phyloP scores from a whole-genome alignment of 2,329 filamentous ascomycete species.

The Paracoccidioides brasiliensis region DNA sequence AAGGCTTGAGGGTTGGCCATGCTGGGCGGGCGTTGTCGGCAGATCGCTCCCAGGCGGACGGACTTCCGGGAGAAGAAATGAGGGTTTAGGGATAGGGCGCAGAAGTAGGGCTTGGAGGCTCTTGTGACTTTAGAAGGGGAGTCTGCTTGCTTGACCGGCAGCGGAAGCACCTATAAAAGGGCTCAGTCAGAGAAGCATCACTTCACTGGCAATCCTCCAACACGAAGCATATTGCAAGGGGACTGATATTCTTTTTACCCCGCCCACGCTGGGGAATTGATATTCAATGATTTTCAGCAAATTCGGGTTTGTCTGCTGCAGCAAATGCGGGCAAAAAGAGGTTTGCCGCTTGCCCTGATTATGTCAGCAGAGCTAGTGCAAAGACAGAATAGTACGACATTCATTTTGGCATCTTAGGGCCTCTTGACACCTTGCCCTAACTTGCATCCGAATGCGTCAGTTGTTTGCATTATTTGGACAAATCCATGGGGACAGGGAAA shows the following conservation, averaged over 20 bases:
- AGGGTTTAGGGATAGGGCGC: conserved; percentile 38
- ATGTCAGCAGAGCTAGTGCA: neutral
- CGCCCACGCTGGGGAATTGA: neutral
- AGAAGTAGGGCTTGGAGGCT: conserved; percentile 28
- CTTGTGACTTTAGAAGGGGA: conserved; percentile 3
- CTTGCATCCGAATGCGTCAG: neutral
- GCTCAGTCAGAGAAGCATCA: neutral
- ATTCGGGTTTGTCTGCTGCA: neutral
- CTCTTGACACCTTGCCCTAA: neutral
- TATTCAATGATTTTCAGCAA: neutral
- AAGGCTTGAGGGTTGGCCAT: conserved; percentile 24
- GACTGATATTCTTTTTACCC: neutral
- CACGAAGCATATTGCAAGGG: neutral
- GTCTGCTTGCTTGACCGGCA: neutral
- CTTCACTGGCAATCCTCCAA: neutral
- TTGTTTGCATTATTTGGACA: neutral
- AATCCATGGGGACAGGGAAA: too few species aligned
- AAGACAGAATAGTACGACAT: neutral
- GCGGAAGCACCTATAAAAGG: conserved; percentile 3
- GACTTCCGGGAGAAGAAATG: conserved; percentile 35
- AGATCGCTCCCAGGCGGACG: conserved; percentile 11
- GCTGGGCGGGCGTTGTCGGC: conserved; percentile 14
- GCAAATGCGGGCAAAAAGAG: neutral
- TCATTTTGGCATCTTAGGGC: neutral
- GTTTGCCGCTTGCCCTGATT: neutral